Evolutionary conservation across 495 filamentous ascomycete genomes (phyloP), one percentile per base, ranked within the genome.

Genomic region (Pyrenopolyporus hunteri): DNA sequence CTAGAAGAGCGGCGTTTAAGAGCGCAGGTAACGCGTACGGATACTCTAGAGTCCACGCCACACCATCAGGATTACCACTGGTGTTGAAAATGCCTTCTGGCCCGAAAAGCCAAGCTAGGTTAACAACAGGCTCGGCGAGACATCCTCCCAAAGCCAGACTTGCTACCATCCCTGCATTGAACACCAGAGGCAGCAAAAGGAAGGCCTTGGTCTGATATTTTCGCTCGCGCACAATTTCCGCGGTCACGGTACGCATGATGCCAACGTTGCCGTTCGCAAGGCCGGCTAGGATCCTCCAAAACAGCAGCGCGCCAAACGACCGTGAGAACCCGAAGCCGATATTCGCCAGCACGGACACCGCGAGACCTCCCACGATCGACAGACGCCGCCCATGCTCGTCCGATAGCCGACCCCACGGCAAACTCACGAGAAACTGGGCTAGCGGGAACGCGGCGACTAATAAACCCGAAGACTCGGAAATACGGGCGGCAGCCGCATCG

Each of bases 181-280:
- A 92, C 35, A 85, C 88, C 80, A 93, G 86, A 0, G 91, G 91
- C 46, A 96, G 67, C n/a, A 94, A 73, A 28, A 93, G 69, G 53
- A 94, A 93, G 0, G 91, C 90, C 25, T 89, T 79, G 10, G 84
- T 85, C 75, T 90, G 89, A 61, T 83, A 89, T 69, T 75, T 82
- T 62, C 80, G 83, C 72, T 88, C 85, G 47, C 74, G 66, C 5
- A 87, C 76, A 29, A 84, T 80, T 73, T 95, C 92, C 4, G 83
- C 82, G 20, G 92, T 88, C 82, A 91, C 90, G 0, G 89, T 93
- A 36, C 90, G 80, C 74, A 93, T 86, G 28, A 92, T 88, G 0
- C 89, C 89, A 0, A 92, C 85, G 64, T 92, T 94, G 0, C 89
- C 90, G 68, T 91, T 92, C 57, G 86, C 79, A 0, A 85, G 70